Conservation (phyloP, 352 stramenopile species). For the Phytophthora capsici region DNA sequence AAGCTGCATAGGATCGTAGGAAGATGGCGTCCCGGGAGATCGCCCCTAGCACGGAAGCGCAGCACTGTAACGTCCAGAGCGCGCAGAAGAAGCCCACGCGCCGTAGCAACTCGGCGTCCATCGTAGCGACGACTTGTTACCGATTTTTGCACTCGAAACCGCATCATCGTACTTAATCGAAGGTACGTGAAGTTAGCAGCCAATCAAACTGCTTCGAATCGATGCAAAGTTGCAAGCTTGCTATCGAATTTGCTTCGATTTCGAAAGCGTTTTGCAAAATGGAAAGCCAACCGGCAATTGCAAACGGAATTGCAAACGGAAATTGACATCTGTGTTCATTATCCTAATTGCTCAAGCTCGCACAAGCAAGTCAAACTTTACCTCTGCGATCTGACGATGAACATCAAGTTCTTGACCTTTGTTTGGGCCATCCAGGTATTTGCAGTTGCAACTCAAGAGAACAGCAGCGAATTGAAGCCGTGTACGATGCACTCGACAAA, state of each 20-base stretch:
- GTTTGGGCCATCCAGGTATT: background rate
- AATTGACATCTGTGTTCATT: slow-evolving; percentile 9
- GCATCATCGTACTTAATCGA: too few species aligned
- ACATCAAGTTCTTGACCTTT: background rate
- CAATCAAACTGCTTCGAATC: background rate
- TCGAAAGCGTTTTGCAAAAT: background rate
- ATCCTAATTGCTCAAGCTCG: background rate
- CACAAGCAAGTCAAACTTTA: background rate
- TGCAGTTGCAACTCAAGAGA: slow-evolving; percentile 3
- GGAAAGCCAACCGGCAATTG: too few species aligned
- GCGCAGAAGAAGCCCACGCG: slow-evolving; percentile 85
- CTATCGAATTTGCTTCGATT: background rate
- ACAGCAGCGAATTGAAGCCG: background rate
- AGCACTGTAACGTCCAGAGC: slow-evolving; percentile 85
- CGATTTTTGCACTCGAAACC: too few species aligned
- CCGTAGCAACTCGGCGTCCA: slow-evolving; percentile 40
- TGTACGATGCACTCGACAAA: background rate
- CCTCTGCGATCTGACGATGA: slow-evolving; percentile 1
- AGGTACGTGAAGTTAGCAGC: background rate
- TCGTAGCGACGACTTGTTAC: slow-evolving; percentile 1
- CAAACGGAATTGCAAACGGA: too few species aligned
- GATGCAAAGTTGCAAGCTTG: background rate
- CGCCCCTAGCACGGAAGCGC: slow-evolving; percentile 70
- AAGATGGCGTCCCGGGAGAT: slow-evolving; percentile 88
- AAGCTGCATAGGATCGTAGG: slow-evolving; percentile 71